Conservation (phyloP, 345 rosid genomes). For the Excoecaria agallocha region DNA sequence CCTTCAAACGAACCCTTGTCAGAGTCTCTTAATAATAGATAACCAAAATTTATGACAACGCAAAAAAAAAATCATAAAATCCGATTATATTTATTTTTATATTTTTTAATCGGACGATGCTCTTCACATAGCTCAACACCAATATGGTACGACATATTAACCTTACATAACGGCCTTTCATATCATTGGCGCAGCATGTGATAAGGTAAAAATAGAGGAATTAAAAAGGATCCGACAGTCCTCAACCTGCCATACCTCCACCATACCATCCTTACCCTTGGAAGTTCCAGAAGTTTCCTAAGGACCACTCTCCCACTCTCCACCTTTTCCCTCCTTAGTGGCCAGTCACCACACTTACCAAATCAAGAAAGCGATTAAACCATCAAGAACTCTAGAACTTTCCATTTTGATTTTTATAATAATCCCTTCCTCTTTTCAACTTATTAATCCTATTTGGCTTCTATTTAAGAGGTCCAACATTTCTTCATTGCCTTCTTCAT, state of each 20-base stretch:
- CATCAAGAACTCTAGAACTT: conserved; percentile 33
- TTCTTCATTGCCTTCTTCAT: conserved; percentile 9
- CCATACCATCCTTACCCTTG: conserved; percentile 17
- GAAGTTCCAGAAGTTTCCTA: conserved; percentile 48
- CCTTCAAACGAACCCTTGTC: too few relatives aligned
- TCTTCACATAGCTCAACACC: too few relatives aligned
- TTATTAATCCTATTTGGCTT: background rate
- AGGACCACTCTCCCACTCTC: background rate
- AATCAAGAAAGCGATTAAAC: background rate
- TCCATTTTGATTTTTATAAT: conserved; percentile 29
- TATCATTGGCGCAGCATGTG: too few relatives aligned
- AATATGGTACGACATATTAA: too few relatives aligned
- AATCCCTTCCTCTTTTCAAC: background rate
- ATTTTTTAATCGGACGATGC: too few relatives aligned
- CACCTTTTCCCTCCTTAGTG: background rate
- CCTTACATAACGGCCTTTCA: too few relatives aligned
- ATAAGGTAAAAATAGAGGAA: background rate
- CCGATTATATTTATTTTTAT: too few relatives aligned
- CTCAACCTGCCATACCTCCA: background rate
- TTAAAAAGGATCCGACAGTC: background rate
- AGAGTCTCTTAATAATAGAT: too few relatives aligned
- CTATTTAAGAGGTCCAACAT: conserved; percentile 11
- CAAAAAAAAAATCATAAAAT: too few relatives aligned
- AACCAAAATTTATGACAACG: too few relatives aligned
- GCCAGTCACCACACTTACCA: background rate